Base-by-base conservation (phyloP, 352 stramenopile genomes). In the Poterioochromonas sp. region DNA sequence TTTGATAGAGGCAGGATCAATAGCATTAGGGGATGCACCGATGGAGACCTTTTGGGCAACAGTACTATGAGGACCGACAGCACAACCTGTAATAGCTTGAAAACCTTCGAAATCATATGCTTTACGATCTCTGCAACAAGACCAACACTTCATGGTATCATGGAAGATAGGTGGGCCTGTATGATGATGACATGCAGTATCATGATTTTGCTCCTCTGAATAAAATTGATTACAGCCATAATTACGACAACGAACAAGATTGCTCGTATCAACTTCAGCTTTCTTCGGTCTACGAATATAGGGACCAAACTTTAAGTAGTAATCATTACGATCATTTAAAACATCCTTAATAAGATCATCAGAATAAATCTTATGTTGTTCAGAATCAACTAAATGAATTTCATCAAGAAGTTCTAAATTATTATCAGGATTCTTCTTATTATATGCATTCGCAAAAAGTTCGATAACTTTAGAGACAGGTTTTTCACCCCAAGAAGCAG, bases 21-120 rank as follows among this genome's bases (percentile, higher is more conserved):
- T 87, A 11, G 88, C 83, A 0, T 88, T 83, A 12, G 89, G 90
- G 0, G 89, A 93, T 41, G 86, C 85, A 8, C 90, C 88, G 77
- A 94, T 90, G 68, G 88, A 81, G 73, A 89, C 82, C 76, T 87
- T 87, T 29, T 88, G 88, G 34, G 89, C 84, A 12, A 87, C 82
- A n/a, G 73, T 73, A 73, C 54, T 63, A 80, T 88, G 81, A 32
- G 60, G 71, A 43, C 84, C 80, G 58, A 62, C 26, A 64, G 80
- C 78, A 79, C 82, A 58, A 81, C 86, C 77, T 85, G 92, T 70
- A 73, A 82, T 81, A 43, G 37, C 26, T 64, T 95, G 88, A 82
- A 97, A 97, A 82, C 94, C 89, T 82, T 97, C 92, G 90, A 92
- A 97, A 85, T 96, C 91, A 84, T 96, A 97, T 20, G 95, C 84